Conservation (phyloP, 2,329 filamentous ascomycete genomes). For the Juglanconis juglandina region DNA sequence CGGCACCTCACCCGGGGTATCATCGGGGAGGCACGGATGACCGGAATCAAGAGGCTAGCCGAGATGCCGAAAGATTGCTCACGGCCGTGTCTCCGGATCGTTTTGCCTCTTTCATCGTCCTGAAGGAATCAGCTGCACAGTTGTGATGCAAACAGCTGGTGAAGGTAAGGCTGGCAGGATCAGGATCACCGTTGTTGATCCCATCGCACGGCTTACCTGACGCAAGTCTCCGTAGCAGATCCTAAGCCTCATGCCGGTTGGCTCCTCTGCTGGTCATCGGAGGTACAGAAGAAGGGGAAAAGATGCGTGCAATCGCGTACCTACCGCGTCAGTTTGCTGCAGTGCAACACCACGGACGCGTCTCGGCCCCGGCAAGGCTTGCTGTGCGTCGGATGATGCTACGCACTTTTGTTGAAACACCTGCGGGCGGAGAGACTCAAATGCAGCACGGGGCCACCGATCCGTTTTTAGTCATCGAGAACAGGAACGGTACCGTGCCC, state of each 20-base stretch:
- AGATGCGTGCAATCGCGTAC: not conserved
- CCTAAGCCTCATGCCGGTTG: not conserved
- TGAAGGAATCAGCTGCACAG: not conserved
- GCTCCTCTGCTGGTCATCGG: not conserved
- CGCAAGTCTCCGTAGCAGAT: constrained; percentile 1
- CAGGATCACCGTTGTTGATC: constrained; percentile 1
- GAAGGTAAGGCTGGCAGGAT: constrained; percentile 1
- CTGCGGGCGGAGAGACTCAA: not conserved
- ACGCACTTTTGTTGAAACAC: constrained; percentile 3
- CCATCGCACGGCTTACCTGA: not conserved
- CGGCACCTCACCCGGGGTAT: not conserved
- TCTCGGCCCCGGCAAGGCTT: constrained; percentile 9
- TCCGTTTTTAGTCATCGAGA: not conserved
- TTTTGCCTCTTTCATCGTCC: not conserved
- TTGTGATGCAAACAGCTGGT: not conserved
- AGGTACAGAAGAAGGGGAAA: not conserved
- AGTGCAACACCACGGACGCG: constrained; percentile 14
- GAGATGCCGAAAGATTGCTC: not conserved
- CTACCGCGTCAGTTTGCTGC: not conserved
- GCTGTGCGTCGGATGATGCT: not conserved
- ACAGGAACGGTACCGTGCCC: not conserved
- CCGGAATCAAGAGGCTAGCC: constrained; percentile 1
- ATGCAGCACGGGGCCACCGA: not conserved
- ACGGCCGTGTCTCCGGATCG: not conserved
- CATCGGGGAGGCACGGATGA: not conserved